Evolutionary conservation across 2,329 filamentous ascomycete genomes (phyloP), one percentile per base, ranked within the genome.

Genomic region (Ceratocystis destructans): DNA sequence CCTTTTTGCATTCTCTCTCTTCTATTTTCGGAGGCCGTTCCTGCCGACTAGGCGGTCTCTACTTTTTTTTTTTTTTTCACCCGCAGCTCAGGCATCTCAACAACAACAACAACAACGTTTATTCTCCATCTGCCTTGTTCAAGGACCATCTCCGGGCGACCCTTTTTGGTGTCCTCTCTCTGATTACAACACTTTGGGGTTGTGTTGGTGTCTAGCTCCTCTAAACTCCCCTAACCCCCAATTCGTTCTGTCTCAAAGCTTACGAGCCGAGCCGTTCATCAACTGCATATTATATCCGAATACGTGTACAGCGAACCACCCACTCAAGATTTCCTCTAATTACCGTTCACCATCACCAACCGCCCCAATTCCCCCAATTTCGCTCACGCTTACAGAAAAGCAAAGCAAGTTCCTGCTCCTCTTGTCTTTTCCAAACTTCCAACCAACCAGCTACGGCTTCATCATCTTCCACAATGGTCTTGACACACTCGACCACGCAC

Each of bases 401-500:
- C 12, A 12, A 10, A 41, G 48, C 48, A 22, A 28, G 20, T 10
- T 41, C 20, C 10, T 41, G 22, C 6, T 61, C 41, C 41, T 37
- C 20, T 20, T 61, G 1, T 37, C 57, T 41, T 33, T 28, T 41
- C 37, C 3, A 41, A 12, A 12, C 37, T 12, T 41, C 22, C 22
- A 25, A 25, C 22, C 22, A 25, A 25, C 20, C 41, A 5, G 5
- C 46, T 17, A n/a, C 28, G 10, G 37, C 28, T 20, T 22, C 25
- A 31, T 37, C 41, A 66, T 65, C 67, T 66, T 73, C 28, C 72
- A 80, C 73, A 66, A 85, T 85, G 83, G 83, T 85, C 69, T 81
- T 85, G 76, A 83, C 81, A 5, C 83, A 84, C 75, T 83, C 82
- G 65, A 85, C 83, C 71, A 84, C 82, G 76, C 87, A 89, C 75